A percentile compares a stretch with the other conserved stretches of the same genome.
Evolutionary conservation across 2,329 filamentous ascomycete genomes (phyloP).

Genomic region (Ophiostoma australiae): DNA sequence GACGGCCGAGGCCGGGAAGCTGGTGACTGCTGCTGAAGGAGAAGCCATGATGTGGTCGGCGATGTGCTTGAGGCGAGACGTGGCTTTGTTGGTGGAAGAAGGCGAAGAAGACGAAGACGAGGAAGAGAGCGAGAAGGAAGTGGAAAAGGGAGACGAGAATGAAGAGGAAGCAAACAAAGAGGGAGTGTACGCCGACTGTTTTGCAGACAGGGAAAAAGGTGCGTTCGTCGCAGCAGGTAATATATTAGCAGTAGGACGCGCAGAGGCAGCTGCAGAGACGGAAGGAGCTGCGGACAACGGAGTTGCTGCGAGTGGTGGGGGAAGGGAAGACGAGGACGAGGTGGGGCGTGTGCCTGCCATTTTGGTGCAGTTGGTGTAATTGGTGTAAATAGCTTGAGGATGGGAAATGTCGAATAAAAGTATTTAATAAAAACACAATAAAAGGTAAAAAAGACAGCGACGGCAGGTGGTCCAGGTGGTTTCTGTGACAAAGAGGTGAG

Average conservation of each 20-base stretch:
- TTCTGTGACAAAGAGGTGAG: not conserved
- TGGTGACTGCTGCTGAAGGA: conserved; percentile 45
- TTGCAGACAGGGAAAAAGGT: conserved; percentile 15
- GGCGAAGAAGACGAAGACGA: conserved; percentile 22
- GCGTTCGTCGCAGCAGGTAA: not conserved
- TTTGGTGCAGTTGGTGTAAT: not conserved
- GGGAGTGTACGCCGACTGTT: not conserved
- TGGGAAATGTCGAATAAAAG: not conserved
- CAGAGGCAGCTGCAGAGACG: not conserved
- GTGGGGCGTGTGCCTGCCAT: conserved; percentile 25
- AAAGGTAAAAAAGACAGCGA: not conserved
- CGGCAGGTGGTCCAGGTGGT: not conserved
- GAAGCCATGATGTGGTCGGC: conserved; percentile 64
- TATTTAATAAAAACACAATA: not conserved
- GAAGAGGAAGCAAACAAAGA: conserved; percentile 18
- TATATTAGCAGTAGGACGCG: not conserved
- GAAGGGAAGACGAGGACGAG: conserved; percentile 19
- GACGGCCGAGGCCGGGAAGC: conserved; percentile 71
- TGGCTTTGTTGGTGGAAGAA: conserved; percentile 21
- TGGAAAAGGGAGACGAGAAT: not conserved
- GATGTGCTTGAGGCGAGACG: conserved; percentile 55
- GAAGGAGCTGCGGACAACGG: conserved; percentile 20
- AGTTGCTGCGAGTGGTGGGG: conserved; percentile 20
- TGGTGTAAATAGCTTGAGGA: not conserved
- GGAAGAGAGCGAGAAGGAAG: not conserved